These are phyloP conservation scores for Plantago ovata DNA, from an alignment of 257 asterid species.

Conservation along the genomic window DNA sequence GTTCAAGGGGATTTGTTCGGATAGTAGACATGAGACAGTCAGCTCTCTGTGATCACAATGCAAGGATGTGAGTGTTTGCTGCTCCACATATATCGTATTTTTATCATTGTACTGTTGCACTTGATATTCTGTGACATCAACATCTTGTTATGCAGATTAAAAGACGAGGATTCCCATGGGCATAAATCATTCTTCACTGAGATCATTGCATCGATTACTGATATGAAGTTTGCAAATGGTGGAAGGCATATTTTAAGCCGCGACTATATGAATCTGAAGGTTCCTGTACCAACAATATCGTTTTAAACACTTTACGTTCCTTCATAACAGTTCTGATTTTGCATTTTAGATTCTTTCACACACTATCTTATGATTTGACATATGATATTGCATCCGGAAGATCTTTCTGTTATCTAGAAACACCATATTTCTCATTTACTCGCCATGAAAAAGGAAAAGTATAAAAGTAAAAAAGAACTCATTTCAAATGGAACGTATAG, in stretches of 20 bases:
- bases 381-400: neutral
- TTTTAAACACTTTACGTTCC: slow-evolving; percentile 15
- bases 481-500: neutral
- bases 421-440: neutral
- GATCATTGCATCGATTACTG: slow-evolving; percentile 65
- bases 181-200: slow-evolving; percentile 71
- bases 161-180: slow-evolving; percentile 51
- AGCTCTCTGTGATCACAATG: slow-evolving; percentile 63
- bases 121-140: slow-evolving; percentile 14
- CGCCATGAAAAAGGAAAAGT: too few species aligned
- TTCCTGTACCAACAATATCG: slow-evolving; percentile 23
- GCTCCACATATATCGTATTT: slow-evolving; percentile 2
- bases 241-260: slow-evolving; percentile 76
- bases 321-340: slow-evolving; percentile 10
- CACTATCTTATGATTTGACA: slow-evolving; percentile 12
- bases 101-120: neutral
- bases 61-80: slow-evolving; percentile 53
- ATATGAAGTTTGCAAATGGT: slow-evolving; percentile 67
- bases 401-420: slow-evolving; percentile 1
- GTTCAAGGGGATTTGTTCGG: slow-evolving; percentile 76
- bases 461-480: too few species aligned
- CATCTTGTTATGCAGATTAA: slow-evolving; percentile 39
- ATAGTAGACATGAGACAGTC: slow-evolving; percentile 79
- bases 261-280: slow-evolving; percentile 76
- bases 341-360: slow-evolving; percentile 13